Evolutionary conservation across 768 basidiomycete genomes (phyloP).

Genomic region (Amanita rubescens): DNA sequence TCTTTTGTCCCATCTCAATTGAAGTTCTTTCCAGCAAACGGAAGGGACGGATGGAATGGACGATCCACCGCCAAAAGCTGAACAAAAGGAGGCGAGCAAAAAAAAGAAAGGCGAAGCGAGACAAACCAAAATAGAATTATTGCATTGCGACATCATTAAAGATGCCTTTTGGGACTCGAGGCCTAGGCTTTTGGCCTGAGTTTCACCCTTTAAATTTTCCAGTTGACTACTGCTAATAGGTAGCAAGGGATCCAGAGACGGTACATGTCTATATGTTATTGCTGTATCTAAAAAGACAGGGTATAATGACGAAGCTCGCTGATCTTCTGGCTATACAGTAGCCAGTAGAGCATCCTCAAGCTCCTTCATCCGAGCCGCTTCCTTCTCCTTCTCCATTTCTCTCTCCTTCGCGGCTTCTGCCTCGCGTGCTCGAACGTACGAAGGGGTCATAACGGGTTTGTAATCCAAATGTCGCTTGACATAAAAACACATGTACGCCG

Average conservation of each 20-base stretch:
- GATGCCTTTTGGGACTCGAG: constrained; percentile 72
- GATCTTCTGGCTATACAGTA: constrained; percentile 22
- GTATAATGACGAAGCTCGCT: not conserved
- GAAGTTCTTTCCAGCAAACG: not conserved
- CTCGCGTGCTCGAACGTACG: constrained; percentile 60
- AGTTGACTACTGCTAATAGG: not conserved
- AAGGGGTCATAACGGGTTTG: constrained; percentile 60
- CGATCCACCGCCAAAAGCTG: not conserved
- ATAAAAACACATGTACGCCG: constrained; percentile 94
- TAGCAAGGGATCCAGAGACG: not conserved
- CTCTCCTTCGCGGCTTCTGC: constrained; percentile 57
- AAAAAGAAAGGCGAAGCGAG: constrained; percentile 16
- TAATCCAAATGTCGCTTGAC: constrained; percentile 87
- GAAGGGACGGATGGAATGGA: not conserved
- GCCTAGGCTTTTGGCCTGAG: constrained; percentile 42
- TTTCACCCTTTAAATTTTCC: constrained; percentile 5
- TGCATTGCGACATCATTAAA: constrained; percentile 81
- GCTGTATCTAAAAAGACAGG: not conserved
- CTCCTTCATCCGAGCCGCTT: constrained; percentile 47
- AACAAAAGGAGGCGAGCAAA: constrained; percentile 8
- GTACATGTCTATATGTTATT: not conserved
- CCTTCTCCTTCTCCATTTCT: constrained; percentile 45
- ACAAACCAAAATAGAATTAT: constrained; percentile 39
- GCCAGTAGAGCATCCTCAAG: constrained; percentile 62
- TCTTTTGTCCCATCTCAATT: not conserved